Base-by-base conservation (phyloP, 192 early-diverging fungal species). In the Entophlyctis luteolus region DNA sequence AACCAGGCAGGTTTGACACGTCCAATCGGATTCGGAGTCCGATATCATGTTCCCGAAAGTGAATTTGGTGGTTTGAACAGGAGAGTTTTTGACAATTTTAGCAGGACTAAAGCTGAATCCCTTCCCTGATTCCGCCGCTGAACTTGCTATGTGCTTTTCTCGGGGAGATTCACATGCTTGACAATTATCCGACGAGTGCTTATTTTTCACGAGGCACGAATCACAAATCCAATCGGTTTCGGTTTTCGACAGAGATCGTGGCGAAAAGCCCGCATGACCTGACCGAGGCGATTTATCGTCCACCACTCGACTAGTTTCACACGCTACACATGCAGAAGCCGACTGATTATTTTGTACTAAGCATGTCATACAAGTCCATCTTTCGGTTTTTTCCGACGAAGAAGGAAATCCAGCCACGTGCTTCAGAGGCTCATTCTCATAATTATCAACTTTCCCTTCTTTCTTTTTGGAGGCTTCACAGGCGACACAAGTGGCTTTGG, bases 1-100 rank as follows among this genome's bases (percentile, higher is more conserved):
- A 20, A 67, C 29, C 55, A 68, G 16, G 37, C 67, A 68, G 18
- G 35, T 28, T n/a, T 68, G 23, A 37, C 67, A 68, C 4, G 38
- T 37, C 67, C 67, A 68, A 16, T 55, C 23, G 23, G 29, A 23
- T 1, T 31, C 42, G 3, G 67, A 27, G 34, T 37, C 12, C n/a
- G 46, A 14, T 32, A 31, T 65, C 12, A n/a, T n/a, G n/a, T n/a
- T n/a, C n/a, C n/a, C n/a, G n/a, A n/a, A n/a, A n/a, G n/a, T n/a
- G 23, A 10, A 12, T 28, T 53, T 53, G 50, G 14, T 53, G 50
- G 10, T 53, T 53, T 53, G 12, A 25, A 42, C n/a, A 12, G 8
- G 39, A 42, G 39, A 42, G 8, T 42, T 42, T 12, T 12, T 12
- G 39, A 42, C n/a, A n/a, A n/a, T n/a, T n/a, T n/a, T n/a, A 42